Evolutionary conservation across 2,329 filamentous ascomycete species (phyloP), one percentile per base, ranked within the genome.

Genomic region (Claviceps paspali): DNA sequence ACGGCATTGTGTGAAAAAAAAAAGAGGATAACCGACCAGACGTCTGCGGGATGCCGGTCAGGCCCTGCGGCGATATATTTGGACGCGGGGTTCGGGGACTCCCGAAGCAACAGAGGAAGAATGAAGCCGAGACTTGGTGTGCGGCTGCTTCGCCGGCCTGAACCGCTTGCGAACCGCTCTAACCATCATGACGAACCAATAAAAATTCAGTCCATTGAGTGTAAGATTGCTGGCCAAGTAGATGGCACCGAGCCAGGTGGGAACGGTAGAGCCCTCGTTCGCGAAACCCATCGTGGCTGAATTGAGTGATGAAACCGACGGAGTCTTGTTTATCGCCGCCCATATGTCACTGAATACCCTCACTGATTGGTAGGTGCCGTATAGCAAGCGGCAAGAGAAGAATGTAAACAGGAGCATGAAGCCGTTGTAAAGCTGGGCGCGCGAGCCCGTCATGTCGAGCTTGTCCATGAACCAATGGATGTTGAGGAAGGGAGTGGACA

Each of bases 381-480:
- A 92, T 40, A 85, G 61, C 9, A 92, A 67, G 40, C 83, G 81
- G 55, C 78, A 82, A 44, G 65, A 70, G 60, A 87, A 86, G 59
- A 91, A 91, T 33, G 72, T 82, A 45, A 64, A 57, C 36, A 88
- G 72, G 3, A 91, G 72, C 39, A 73, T 51, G 43, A 86, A 65
- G 47, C 83, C 83, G 50, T 91, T 91, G 58, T 83, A 76, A 21
- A 87, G 68, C 61, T 91, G 84, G 18, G 74, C 58, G 37, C 65
- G 67, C 15, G 78, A 76, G 26, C 84, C 84, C 0, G 84, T 91
- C 67, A 85, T 76, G 50, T 75, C 70, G 41, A 88, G 64, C 63
- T 92, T 92, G 60, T 92, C 84, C 60, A 82, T 83, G 64, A 91
- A 91, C 84, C 84, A 92, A 64, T 92, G 84, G 53, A 88, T 72